Percentiles rank a stretch among this genome's conserved stretches.
These are phyloP conservation scores for Ceratobasidium sp. DNA, from an alignment of 1,284 basidiomycete species.

Conservation along the genomic window DNA sequence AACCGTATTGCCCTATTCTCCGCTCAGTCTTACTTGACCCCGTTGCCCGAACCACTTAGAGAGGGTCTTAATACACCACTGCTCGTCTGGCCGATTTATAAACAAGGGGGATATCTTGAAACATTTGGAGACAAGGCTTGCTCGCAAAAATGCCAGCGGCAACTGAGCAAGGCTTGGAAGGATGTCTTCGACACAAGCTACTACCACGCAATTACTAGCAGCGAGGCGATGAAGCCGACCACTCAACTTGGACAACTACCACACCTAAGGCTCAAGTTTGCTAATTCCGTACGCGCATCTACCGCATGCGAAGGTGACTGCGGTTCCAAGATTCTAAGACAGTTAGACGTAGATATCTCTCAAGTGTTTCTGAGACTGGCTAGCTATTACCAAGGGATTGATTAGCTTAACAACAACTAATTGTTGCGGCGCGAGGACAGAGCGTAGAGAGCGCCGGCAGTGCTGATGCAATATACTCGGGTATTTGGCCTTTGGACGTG, in stretches of 20 bases:
- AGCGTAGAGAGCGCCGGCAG: no score
- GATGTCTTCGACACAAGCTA: neutral
- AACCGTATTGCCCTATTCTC: slow-evolving; percentile 24
- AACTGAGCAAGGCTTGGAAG: neutral
- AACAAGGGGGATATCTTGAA: neutral
- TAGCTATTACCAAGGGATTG: no score
- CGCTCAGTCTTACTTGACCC: slow-evolving; percentile 20
- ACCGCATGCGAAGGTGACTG: no score
- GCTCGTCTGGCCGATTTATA: neutral
- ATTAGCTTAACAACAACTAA: no score
- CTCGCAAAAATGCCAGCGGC: neutral
- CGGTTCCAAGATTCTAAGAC: no score
- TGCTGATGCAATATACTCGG: no score
- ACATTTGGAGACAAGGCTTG: no score
- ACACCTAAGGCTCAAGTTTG: neutral
- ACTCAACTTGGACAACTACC: neutral
- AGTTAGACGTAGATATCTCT: no score
- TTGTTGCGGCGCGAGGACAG: no score
- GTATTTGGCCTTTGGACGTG: no score
- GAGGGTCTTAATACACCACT: neutral
- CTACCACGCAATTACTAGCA: neutral
- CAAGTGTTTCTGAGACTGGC: no score
- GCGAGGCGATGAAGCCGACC: neutral
- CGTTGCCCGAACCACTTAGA: neutral
- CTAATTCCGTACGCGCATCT: no score